Evolutionary conservation across 148 eudicot genomes (phyloP), one percentile per base, ranked within the genome.

Genomic region (Limonium bicolor): DNA sequence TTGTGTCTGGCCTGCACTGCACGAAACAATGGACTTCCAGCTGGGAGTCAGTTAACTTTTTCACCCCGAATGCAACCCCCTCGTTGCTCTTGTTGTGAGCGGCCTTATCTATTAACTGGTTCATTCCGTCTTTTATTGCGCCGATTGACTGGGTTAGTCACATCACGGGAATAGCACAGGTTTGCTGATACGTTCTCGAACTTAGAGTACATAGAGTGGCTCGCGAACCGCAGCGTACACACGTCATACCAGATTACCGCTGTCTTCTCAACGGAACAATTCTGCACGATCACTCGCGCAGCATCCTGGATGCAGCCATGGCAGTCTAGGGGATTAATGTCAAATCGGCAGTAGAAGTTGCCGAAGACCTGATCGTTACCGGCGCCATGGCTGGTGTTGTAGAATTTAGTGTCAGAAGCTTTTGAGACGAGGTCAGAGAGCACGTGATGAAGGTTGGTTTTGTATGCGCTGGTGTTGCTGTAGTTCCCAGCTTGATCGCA

Each of bases 321-420:
- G 21, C 63, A 58, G 5, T 22, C 20, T 5, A 5, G 5, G 3
- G 45, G n/a, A 28, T 7, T 19, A 6, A 46, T 5, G 40, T 52
- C 59, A 4, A 36, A 53, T 26, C 63, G 25, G 20, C 68, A 64
- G 18, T 26, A 23, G 15, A 43, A 64, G 0, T 43, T 47, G 0
- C 51, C 62, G 30, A 51, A 64, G 19, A 55, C 61, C n/a, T n/a
- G n/a, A n/a, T n/a, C n/a, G n/a, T n/a, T n/a, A n/a, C n/a, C n/a
- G n/a, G n/a, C n/a, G n/a, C n/a, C n/a, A n/a, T n/a, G n/a, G n/a
- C n/a, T n/a, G n/a, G n/a, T n/a, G n/a, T n/a, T n/a, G n/a, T n/a
- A n/a, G n/a, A n/a, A n/a, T n/a, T n/a, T n/a, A n/a, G n/a, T n/a
- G n/a, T n/a, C n/a, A n/a, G n/a, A n/a, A n/a, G n/a, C n/a, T n/a